phyloP scores from a whole-genome alignment of 169 alveolate species.

The Eimeria zaria region DNA sequence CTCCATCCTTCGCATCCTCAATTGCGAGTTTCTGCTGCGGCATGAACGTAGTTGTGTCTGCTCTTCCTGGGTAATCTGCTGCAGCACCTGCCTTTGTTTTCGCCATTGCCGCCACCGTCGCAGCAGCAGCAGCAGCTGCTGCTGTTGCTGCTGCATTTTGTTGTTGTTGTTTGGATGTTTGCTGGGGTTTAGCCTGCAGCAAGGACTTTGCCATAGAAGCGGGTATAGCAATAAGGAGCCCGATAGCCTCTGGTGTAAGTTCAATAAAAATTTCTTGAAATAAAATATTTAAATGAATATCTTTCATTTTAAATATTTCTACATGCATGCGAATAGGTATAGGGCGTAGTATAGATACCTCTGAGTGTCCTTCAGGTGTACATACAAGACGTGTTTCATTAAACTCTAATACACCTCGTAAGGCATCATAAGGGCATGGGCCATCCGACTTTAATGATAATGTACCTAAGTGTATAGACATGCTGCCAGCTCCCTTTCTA shows the following conservation, averaged over 20 bases:
- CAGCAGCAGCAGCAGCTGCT: no score
- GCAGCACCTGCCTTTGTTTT: constrained; percentile 49
- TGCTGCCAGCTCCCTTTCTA: constrained; percentile 87
- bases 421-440: constrained; percentile 89
- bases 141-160: not conserved
- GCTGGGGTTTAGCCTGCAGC: constrained; percentile 64
- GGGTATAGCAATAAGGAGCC: constrained; percentile 90
- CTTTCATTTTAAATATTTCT: not conserved
- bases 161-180: constrained; percentile 21
- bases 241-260: constrained; percentile 91
- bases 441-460: constrained; percentile 89
- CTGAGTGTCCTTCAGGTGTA: constrained; percentile 79
- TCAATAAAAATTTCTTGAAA: constrained; percentile 92
- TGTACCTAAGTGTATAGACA: constrained; percentile 91
- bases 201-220: constrained; percentile 88
- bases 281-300: constrained; percentile 52
- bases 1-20: constrained; percentile 1
- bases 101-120: no score
- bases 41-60: not conserved
- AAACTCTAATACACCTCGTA: constrained; percentile 90
- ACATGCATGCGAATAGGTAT: constrained; percentile 81
- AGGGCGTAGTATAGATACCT: constrained; percentile 71
- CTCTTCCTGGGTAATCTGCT: constrained; percentile 53
- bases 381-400: constrained; percentile 92
- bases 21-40: constrained; percentile 33